phyloP scores from a whole-genome alignment of 129 eudicot species.

The Saposhnikovia divaricata region DNA sequence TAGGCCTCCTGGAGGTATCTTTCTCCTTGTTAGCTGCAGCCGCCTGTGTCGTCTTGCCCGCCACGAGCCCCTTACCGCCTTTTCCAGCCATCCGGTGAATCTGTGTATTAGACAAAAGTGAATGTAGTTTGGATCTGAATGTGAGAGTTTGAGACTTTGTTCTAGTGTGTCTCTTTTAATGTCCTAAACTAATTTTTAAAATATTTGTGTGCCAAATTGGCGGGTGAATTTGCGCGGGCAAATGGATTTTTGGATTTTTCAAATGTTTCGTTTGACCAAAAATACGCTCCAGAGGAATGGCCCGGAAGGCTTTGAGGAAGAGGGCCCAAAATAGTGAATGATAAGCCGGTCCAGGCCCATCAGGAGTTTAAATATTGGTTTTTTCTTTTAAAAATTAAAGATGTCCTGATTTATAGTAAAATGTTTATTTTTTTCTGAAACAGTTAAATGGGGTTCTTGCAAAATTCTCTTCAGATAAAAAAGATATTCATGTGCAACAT shows the following conservation, averaged over 20 bases:
- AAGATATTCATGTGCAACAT: neutral
- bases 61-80: conserved; percentile 70
- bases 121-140: conserved; percentile 5
- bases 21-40: conserved; percentile 53
- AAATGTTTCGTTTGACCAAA: too few relatives aligned
- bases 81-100: conserved; percentile 50
- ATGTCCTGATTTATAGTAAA: neutral
- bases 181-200: neutral
- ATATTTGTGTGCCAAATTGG: neutral
- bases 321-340: too few relatives aligned
- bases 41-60: conserved; percentile 35
- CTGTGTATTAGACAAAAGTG: neutral
- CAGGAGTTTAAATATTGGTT: too few relatives aligned
- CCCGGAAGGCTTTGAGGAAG: too few relatives aligned
- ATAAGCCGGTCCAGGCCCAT: too few relatives aligned
- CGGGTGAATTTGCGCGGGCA: neutral
- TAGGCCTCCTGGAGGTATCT: conserved; percentile 45
- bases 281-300: too few relatives aligned
- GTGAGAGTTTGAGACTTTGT: neutral
- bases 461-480: too few relatives aligned
- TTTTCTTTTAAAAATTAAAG: too few relatives aligned
- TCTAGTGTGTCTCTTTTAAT: neutral
- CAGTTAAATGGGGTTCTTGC: too few relatives aligned
- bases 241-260: neutral
- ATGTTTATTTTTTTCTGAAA: too few relatives aligned